Conservation (phyloP, 1,284 basidiomycete genomes). For the Ceratobasidium sp. region DNA sequence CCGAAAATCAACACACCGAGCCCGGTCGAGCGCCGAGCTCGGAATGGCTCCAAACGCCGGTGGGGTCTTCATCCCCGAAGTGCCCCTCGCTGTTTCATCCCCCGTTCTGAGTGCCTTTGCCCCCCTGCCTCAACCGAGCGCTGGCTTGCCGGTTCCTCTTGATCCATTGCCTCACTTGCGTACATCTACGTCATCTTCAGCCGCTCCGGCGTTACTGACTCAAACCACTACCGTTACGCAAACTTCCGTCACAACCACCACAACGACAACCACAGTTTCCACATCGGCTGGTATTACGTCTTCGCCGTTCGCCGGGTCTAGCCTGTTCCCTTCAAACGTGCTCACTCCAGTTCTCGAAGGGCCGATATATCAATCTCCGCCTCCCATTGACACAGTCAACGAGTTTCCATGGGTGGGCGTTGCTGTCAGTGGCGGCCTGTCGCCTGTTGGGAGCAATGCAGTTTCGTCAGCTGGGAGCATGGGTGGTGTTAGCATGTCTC, state of each 20-base stretch:
- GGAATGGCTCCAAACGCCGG: constrained; percentile 20
- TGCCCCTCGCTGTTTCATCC: not conserved
- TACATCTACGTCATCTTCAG: not conserved
- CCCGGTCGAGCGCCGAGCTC: not conserved
- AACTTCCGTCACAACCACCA: not conserved
- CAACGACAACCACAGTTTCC: constrained; percentile 4
- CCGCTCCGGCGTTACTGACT: not conserved
- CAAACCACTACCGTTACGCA: not conserved
- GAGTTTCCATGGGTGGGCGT: constrained; percentile 34
- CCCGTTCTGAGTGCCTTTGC: not conserved
- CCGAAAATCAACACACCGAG: not conserved
- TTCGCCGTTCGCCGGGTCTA: not conserved
- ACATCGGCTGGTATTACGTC: not conserved
- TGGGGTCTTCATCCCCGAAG: constrained; percentile 14
- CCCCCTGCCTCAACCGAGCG: not conserved
- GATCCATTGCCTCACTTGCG: not conserved
- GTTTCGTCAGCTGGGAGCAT: constrained; percentile 8
- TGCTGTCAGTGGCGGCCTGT: constrained; percentile 19
- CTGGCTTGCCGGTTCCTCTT: not conserved
- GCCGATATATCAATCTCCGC: constrained; percentile 10
- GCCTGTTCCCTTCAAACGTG: not conserved
- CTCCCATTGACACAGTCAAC: not conserved
- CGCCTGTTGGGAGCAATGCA: not conserved
- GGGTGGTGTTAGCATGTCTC: constrained; percentile 9
- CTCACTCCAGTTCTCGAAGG: constrained; percentile 22